Evolutionary conservation across 2,329 filamentous ascomycete genomes (phyloP), one percentile per base, ranked within the genome.

Genomic region (Trichoderma sp.): DNA sequence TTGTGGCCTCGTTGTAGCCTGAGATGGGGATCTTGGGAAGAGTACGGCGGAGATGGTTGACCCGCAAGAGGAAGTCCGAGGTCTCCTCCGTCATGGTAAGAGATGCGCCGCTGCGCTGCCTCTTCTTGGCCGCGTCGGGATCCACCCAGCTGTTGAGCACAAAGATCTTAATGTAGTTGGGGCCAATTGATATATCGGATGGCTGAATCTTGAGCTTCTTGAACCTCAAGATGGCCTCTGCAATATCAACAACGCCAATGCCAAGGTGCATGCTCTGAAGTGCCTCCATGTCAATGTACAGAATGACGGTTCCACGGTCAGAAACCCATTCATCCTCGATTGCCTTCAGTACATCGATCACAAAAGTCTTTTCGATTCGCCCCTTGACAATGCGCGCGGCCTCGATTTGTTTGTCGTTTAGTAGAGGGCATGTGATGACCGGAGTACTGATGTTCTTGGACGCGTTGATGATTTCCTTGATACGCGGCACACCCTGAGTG

Each of bases 381-480:
- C 91, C 93, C 80, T 98, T 97, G 73, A 97, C 95, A 52, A 97
- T 89, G 37, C 91, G 89, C n/a, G 95, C 96, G 2, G 92, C 93
- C 72, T 90, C 87, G 67, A 96, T 89, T 72, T 91, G 88, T 68
- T 87, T 83, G 70, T 90, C 88, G 76, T 94, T 96, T 72, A 93
- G 86, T 5, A 98, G 85, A 5, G 92, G 91, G 76, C 96, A 98
- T 6, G 88, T 89, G 74, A 99, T 97, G 77, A 99, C 91, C 0
- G 96, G 96, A 0, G 96, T 99, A 79, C 92, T 96, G 80, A 99
- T 99, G 61, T 85, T 84, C 79, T 94, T 97, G 10, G 94, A 97
- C 6, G 96, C 96, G 81, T 99, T 99, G 89, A 99, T 99, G 74
- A 99, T 99, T 85, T 99, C 96, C 83, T 99, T 99, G 84, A 99